These are phyloP conservation scores for Selaginella tamariscina DNA, from an alignment of 75 land plant genomes.

Conservation along the genomic window DNA sequence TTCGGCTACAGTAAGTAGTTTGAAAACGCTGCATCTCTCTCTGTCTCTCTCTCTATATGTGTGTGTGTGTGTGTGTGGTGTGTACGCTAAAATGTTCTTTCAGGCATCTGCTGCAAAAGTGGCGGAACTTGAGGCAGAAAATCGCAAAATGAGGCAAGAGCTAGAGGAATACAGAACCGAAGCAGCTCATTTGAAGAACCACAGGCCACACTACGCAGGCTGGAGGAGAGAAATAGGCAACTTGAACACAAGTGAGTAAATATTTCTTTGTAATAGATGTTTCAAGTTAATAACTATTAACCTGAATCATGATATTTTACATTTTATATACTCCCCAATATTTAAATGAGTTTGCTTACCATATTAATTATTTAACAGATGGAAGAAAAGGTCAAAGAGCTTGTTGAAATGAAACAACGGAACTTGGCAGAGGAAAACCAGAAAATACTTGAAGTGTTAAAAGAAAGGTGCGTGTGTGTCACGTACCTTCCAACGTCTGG, in stretches of 20 bases:
- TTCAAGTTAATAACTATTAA: not conserved
- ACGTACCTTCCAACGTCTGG: not conserved
- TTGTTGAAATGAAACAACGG: constrained; percentile 88
- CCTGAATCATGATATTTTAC: constrained; percentile 4
- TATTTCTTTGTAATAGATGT: not conserved
- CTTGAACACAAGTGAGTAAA: constrained; percentile 72
- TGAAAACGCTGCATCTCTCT: too few relatives aligned
- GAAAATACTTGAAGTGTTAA: constrained; percentile 78
- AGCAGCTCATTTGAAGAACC: constrained; percentile 86
- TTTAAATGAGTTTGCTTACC: not conserved
- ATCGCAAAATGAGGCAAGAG: constrained; percentile 94
- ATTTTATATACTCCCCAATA: constrained; percentile 2
- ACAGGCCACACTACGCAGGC: constrained; percentile 90
- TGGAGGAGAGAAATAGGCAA: constrained; percentile 92
- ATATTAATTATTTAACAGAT: constrained; percentile 32
- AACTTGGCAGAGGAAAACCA: constrained; percentile 93
- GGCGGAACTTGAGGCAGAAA: constrained; percentile 77
- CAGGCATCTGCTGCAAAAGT: constrained; percentile 68
- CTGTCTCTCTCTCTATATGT: not conserved
- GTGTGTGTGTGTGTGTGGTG: not conserved
- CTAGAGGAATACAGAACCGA: constrained; percentile 88
- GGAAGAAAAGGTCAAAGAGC: constrained; percentile 93
- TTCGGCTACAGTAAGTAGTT: constrained; percentile 68
- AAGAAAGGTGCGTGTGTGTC: constrained; percentile 58
- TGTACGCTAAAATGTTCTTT: too few relatives aligned